Evolutionary conservation across 345 rosid genomes (phyloP), one percentile per base, ranked within the genome.

Genomic region (Orychophragmus violaceus): DNA sequence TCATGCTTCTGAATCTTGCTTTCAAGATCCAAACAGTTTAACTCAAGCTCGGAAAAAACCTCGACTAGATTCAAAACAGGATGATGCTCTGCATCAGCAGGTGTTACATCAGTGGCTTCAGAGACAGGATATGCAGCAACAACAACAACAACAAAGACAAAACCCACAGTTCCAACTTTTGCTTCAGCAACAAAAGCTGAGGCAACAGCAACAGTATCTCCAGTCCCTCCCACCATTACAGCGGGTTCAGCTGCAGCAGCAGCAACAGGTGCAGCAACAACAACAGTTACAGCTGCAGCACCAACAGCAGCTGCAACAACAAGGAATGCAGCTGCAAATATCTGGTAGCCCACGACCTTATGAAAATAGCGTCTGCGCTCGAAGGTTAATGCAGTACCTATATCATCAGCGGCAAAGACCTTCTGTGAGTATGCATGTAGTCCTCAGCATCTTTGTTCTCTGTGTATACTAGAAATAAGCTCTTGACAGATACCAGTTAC

Each of bases 351-450:
- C 69, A 68, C 42, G 90, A 80, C 86, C 85, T 54, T 82, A 84
- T 42, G 82, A 73, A 68, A 94, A 90, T 56, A 77, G 91, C 54
- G 89, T 94, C 19, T 94, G 99, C 69, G 89, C 95, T 48, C 96
- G 99, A 22, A 83, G 99, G 57, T 63, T 94, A 70, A 94, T 90
- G 99, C 99, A 94, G 74, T 94, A 94, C 74, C 75, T 94, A 16
- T 94, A 84, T 81, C 99, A 94, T 77, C 97, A 94, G 74, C 79
- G 95, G 13, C 97, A 86, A 76, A 80, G 95, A 48, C 92, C 96
- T 58, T 74, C 83, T 23, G 98, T 90, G 79, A 84, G 94, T 80
- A 53, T 48, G 12, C 69, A 14, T 35, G 37, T 76, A 45, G 14
- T 33, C 19, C 17, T 44, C 19, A 37, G 14, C 6, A 2, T 35